phyloP scores from a whole-genome alignment of 768 basidiomycete genomes.

The Trametes coccinea region DNA sequence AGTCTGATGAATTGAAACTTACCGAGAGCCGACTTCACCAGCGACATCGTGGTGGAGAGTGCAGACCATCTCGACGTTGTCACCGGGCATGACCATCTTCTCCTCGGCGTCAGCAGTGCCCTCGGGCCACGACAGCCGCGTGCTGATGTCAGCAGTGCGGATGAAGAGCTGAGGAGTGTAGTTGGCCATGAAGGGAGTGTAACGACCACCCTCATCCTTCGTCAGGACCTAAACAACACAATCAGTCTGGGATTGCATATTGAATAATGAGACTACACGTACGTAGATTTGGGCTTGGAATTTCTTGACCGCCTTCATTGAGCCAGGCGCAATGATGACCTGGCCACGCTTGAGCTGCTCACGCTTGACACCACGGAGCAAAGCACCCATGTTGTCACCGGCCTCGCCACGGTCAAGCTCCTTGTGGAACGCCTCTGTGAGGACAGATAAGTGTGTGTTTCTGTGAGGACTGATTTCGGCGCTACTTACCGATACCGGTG shows the following conservation, averaged over 20 bases:
- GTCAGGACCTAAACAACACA: slow-evolving; percentile 61
- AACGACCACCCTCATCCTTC: slow-evolving; percentile 86
- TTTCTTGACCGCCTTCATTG: slow-evolving; percentile 92
- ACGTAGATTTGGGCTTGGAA: slow-evolving; percentile 94
- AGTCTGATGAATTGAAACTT: slow-evolving; percentile 5
- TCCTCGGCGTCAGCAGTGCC: slow-evolving; percentile 78
- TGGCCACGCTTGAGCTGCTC: slow-evolving; percentile 95
- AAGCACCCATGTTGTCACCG: slow-evolving; percentile 98
- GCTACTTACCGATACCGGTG: slow-evolving; percentile 80
- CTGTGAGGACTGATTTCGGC: slow-evolving; percentile 1
- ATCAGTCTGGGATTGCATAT: not conserved
- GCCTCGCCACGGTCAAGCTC: slow-evolving; percentile 97
- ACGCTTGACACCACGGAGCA: slow-evolving; percentile 95
- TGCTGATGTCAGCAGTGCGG: slow-evolving; percentile 93
- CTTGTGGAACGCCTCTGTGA: slow-evolving; percentile 98
- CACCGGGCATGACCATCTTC: slow-evolving; percentile 98
- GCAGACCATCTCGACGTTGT: slow-evolving; percentile 93
- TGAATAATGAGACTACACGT: slow-evolving; percentile 27
- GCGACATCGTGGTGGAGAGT: slow-evolving; percentile 83
- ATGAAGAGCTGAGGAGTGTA: slow-evolving; percentile 96
- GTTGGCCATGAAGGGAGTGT: slow-evolving; percentile 90
- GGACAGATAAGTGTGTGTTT: not conserved
- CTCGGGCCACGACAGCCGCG: slow-evolving; percentile 80
- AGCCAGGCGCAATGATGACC: slow-evolving; percentile 84
- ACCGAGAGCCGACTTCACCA: slow-evolving; percentile 84